These are phyloP conservation scores for Roridomyces roridus DNA, from an alignment of 768 basidiomycete genomes.

Conservation along the genomic window DNA sequence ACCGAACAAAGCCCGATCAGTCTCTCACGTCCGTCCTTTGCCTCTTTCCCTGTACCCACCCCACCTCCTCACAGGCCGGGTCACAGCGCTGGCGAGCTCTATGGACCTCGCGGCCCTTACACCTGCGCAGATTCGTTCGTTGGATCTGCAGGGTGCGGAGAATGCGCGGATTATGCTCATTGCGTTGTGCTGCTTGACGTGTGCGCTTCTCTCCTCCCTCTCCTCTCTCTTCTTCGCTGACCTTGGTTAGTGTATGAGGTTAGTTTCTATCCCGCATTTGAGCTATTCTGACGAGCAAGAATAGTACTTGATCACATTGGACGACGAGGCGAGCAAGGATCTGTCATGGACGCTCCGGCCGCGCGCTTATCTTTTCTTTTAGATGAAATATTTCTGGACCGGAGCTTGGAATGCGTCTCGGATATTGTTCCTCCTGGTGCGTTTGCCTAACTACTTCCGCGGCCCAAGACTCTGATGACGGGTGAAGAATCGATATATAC, in stretches of 20 bases:
- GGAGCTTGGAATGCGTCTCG: constrained; percentile 42
- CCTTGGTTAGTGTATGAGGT: constrained; percentile 21
- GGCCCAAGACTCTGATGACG: too few species aligned
- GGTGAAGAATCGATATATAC: constrained; percentile 40
- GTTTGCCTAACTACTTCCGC: constrained; percentile 15
- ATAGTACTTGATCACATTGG: constrained; percentile 39
- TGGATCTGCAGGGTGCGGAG: too few species aligned
- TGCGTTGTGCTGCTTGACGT: constrained; percentile 19
- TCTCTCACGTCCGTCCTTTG: too few species aligned
- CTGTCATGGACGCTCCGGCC: neutral
- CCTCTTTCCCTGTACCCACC: too few species aligned
- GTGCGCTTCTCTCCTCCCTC: constrained; percentile 1
- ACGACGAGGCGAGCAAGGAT: constrained; percentile 39
- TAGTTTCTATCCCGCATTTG: neutral
- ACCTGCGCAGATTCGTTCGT: too few species aligned
- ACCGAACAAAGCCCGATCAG: too few species aligned
- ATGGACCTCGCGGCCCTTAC: too few species aligned
- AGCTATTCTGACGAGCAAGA: neutral
- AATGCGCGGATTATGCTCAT: constrained; percentile 20
- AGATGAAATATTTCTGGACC: constrained; percentile 49
- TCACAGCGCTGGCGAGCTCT: too few species aligned
- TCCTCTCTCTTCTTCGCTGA: neutral
- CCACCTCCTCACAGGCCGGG: too few species aligned
- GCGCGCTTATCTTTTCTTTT: neutral
- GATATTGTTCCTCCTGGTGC: constrained; percentile 43